A percentile compares a stretch with the other conserved stretches of the same genome.
phyloP scores from a whole-genome alignment of 2,329 filamentous ascomycete genomes.

The Pseudopyrenochaeta lycopersici region DNA sequence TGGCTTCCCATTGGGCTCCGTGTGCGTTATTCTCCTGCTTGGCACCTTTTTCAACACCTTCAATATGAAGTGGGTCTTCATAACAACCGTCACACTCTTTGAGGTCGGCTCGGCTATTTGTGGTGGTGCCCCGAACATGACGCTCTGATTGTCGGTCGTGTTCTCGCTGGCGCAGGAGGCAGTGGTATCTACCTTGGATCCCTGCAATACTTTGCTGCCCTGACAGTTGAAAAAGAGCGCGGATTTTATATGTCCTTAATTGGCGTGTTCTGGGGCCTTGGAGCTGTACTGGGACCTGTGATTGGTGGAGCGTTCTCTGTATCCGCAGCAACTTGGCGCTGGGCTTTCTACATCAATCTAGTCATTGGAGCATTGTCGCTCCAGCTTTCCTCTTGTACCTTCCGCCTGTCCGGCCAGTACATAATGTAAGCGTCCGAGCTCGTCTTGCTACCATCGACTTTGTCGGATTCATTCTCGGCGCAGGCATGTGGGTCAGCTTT shows the following conservation, averaged over 20 bases:
- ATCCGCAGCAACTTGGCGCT: constrained; percentile 53
- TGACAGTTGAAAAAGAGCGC: constrained; percentile 44
- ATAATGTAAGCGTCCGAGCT: constrained; percentile 42
- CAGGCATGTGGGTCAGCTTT: constrained; percentile 55
- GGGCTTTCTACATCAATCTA: constrained; percentile 65
- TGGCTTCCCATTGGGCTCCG: constrained; percentile 8
- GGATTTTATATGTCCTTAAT: constrained; percentile 43
- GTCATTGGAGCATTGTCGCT: constrained; percentile 54
- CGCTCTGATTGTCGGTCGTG: constrained; percentile 52
- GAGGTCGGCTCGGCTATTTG: constrained; percentile 41
- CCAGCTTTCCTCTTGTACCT: constrained; percentile 31
- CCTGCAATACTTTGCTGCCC: constrained; percentile 33
- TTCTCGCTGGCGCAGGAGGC: constrained; percentile 57
- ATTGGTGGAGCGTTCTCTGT: constrained; percentile 58
- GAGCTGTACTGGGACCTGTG: constrained; percentile 57
- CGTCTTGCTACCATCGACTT: constrained; percentile 59
- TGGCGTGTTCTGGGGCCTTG: constrained; percentile 52
- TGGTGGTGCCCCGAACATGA: constrained; percentile 39
- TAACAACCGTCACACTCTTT: constrained; percentile 38
- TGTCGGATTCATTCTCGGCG: constrained; percentile 58
- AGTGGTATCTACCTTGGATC: constrained; percentile 53
- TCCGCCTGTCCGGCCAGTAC: background rate
- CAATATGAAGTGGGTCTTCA: constrained; percentile 55
- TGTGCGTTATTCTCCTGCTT: background rate
- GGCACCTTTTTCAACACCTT: constrained; percentile 35